Percentiles rank a stretch among this genome's conserved stretches.
phyloP scores from a whole-genome alignment of 768 basidiomycete species.

The Gloeophyllum trabeum region DNA sequence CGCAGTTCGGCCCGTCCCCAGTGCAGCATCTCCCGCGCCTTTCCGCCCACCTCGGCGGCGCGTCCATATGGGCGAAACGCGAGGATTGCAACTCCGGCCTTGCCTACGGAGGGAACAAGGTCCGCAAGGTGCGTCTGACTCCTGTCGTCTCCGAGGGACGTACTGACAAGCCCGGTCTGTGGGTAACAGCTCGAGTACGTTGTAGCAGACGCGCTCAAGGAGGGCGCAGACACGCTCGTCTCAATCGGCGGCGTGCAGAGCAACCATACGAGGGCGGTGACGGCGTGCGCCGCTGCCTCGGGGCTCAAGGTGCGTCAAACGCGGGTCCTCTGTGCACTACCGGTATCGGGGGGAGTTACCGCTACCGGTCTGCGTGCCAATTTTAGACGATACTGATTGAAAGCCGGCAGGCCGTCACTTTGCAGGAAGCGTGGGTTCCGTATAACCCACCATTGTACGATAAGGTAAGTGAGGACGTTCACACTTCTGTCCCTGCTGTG shows the following conservation, averaged over 20 bases:
- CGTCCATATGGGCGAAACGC: constrained; percentile 14
- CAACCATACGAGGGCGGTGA: constrained; percentile 16
- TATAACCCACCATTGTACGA: constrained; percentile 12
- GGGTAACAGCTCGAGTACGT: too few species aligned
- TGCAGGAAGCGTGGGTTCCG: constrained; percentile 16
- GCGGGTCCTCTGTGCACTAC: too few species aligned
- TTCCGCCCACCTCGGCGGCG: constrained; percentile 11
- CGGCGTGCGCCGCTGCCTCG: constrained; percentile 14
- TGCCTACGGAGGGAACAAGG: constrained; percentile 16
- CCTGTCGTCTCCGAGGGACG: neutral
- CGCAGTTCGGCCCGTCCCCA: constrained; percentile 12
- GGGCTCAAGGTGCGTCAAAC: constrained; percentile 10
- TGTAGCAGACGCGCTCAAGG: constrained; percentile 10
- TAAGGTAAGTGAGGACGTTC: too few species aligned
- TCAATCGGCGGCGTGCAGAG: constrained; percentile 16
- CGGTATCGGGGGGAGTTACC: too few species aligned
- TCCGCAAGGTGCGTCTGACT: constrained; percentile 15
- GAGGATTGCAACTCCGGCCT: constrained; percentile 16
- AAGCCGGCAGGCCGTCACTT: constrained; percentile 15
- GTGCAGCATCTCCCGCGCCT: constrained; percentile 13
- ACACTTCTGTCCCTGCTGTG: too few species aligned
- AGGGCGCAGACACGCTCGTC: constrained; percentile 13
- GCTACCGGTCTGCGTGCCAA: too few species aligned
- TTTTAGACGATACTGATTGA: too few species aligned
- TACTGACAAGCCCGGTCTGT: neutral